These are phyloP conservation scores for Breviolum minutum DNA, from an alignment of 73 alveolate genomes.

Conservation along the genomic window DNA sequence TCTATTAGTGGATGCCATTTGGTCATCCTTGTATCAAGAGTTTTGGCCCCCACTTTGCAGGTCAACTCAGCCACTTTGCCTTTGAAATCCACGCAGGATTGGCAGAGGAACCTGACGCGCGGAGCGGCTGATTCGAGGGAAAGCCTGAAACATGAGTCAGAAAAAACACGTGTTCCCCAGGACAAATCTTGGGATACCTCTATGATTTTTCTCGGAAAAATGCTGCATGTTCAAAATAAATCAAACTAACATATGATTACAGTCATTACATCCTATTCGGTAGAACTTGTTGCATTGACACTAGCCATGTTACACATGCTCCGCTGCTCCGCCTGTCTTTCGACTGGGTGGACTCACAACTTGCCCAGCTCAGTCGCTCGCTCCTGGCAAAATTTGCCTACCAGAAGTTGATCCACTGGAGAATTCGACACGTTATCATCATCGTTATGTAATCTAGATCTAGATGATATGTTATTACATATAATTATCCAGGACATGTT, in stretches of 20 bases:
- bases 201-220: no score
- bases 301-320: no score
- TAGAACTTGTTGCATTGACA: neutral
- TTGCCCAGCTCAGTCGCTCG: conserved; percentile 89
- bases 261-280: neutral
- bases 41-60: neutral
- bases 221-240: neutral
- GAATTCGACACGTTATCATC: neutral
- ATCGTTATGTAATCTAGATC: neutral
- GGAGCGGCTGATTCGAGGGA: no score
- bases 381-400: conserved; percentile 36
- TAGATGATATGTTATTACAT: neutral
- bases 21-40: neutral
- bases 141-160: no score
- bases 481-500: neutral
- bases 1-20: no score
- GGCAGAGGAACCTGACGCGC: no score
- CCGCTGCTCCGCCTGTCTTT: neutral
- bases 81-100: no score
- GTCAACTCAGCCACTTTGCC: neutral
- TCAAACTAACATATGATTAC: no score
- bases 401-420: neutral
- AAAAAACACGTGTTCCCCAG: no score
- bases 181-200: no score
- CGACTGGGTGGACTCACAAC: neutral